Conservation (phyloP, 306 rosid species). For the Mimosa bimucronata region DNA sequence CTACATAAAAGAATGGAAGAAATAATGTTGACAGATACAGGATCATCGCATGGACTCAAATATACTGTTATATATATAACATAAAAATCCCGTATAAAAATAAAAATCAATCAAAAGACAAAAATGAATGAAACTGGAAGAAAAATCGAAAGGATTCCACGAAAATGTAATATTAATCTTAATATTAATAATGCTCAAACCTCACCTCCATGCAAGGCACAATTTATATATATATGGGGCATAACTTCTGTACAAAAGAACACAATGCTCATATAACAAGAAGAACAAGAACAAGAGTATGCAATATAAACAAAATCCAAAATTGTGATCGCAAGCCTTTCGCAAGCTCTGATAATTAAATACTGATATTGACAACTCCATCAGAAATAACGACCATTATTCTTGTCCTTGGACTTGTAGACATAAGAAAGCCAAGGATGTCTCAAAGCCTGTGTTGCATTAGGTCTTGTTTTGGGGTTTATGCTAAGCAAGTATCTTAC, state of each 20-base stretch:
- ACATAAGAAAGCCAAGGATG: constrained; percentile 94
- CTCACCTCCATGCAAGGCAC: constrained; percentile 40
- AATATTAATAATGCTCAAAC: constrained; percentile 30
- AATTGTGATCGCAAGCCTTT: constrained; percentile 42
- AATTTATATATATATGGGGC: not conserved
- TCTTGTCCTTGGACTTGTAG: constrained; percentile 49
- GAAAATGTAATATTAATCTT: constrained; percentile 35
- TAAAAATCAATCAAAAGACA: not conserved
- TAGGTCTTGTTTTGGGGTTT: constrained; percentile 80
- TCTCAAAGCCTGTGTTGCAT: constrained; percentile 73
- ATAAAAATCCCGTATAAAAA: not conserved
- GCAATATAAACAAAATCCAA: constrained; percentile 48
- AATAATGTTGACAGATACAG: not conserved
- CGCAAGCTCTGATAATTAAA: constrained; percentile 18
- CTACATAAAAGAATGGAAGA: too few species aligned
- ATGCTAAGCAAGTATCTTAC: constrained; percentile 66
- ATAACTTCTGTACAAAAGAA: constrained; percentile 47
- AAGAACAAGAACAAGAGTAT: not conserved
- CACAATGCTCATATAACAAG: constrained; percentile 28
- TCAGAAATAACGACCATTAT: constrained; percentile 6
- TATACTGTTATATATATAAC: too few species aligned
- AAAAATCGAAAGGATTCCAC: not conserved
- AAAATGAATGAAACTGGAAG: not conserved
- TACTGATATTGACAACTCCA: constrained; percentile 30
- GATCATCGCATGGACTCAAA: not conserved